Evolutionary conservation across 2,329 filamentous ascomycete genomes (phyloP).

Genomic region (Colletotrichum echinochloae): DNA sequence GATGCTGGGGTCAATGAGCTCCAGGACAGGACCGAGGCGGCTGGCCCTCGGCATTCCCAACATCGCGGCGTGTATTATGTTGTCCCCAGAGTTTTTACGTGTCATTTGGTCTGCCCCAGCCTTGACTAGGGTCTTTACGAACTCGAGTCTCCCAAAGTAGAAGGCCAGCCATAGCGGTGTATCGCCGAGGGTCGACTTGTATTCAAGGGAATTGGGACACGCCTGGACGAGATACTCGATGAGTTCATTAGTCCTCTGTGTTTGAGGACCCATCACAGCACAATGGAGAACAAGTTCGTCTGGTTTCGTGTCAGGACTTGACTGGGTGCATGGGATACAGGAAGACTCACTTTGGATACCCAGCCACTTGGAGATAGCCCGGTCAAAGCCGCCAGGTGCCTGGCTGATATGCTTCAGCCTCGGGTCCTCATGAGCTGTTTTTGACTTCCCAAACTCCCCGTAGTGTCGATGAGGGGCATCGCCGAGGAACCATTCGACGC

Average conservation of each 20-base stretch:
- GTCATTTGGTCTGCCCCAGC: constrained; percentile 77
- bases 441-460: constrained; percentile 72
- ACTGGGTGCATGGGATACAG: neutral
- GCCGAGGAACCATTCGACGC: constrained; percentile 82
- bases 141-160: constrained; percentile 63
- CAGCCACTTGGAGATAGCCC: constrained; percentile 72
- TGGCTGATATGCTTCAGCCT: constrained; percentile 72
- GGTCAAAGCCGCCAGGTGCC: constrained; percentile 72
- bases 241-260: constrained; percentile 60
- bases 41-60: constrained; percentile 48
- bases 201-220: constrained; percentile 71
- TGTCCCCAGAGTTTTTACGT: constrained; percentile 71
- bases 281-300: constrained; percentile 76
- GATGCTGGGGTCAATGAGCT: constrained; percentile 68
- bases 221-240: constrained; percentile 75
- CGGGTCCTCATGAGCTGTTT: constrained; percentile 69
- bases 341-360: constrained; percentile 64
- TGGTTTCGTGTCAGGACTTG: constrained; percentile 47
- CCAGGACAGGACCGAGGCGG: constrained; percentile 61
- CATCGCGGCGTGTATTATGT: constrained; percentile 74
- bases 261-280: constrained; percentile 63
- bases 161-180: constrained; percentile 80
- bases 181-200: constrained; percentile 66
- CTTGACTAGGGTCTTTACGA: constrained; percentile 71
- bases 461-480: constrained; percentile 77